Evolutionary conservation across 352 stramenopile genomes (phyloP).

Genomic region (Thraustotheca clavata): DNA sequence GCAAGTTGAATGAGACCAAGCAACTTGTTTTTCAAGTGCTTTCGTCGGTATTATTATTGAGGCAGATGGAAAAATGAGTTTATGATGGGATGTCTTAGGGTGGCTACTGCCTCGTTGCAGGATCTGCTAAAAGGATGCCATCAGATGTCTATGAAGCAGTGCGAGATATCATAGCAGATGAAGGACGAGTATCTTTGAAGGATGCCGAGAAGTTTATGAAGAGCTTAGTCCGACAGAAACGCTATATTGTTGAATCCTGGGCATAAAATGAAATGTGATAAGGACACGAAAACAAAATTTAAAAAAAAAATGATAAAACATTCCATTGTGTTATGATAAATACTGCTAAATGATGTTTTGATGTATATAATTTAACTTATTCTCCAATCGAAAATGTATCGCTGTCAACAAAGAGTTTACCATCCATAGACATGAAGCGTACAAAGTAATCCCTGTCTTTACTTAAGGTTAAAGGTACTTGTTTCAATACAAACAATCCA

Average conservation of each 20-base stretch:
- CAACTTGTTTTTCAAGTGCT: slow-evolving; percentile 58
- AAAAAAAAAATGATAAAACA: not conserved
- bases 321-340: not conserved
- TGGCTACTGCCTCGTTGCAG: slow-evolving; percentile 78
- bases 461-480: not conserved
- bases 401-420: slow-evolving; percentile 20
- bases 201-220: slow-evolving; percentile 71
- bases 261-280: slow-evolving; percentile 28
- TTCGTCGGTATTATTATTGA: not conserved
- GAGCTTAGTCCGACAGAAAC: slow-evolving; percentile 54
- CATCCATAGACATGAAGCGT: slow-evolving; percentile 21
- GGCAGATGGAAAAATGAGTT: too few relatives aligned
- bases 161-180: slow-evolving; percentile 67
- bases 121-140: slow-evolving; percentile 89
- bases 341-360: not conserved
- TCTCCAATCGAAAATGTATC: slow-evolving; percentile 15
- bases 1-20: slow-evolving; percentile 74
- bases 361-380: slow-evolving; percentile 7
- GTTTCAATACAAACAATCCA: slow-evolving; percentile 16
- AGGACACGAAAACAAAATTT: not conserved
- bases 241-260: slow-evolving; percentile 84
- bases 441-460: slow-evolving; percentile 11
- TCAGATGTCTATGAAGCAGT: slow-evolving; percentile 86
- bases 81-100: slow-evolving; percentile 32
- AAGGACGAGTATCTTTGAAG: slow-evolving; percentile 57